A percentile compares a stretch with the other conserved stretches of the same genome.
These are phyloP conservation scores for Cenococcum geophilum DNA, from an alignment of 495 filamentous ascomycete genomes.

Conservation along the genomic window DNA sequence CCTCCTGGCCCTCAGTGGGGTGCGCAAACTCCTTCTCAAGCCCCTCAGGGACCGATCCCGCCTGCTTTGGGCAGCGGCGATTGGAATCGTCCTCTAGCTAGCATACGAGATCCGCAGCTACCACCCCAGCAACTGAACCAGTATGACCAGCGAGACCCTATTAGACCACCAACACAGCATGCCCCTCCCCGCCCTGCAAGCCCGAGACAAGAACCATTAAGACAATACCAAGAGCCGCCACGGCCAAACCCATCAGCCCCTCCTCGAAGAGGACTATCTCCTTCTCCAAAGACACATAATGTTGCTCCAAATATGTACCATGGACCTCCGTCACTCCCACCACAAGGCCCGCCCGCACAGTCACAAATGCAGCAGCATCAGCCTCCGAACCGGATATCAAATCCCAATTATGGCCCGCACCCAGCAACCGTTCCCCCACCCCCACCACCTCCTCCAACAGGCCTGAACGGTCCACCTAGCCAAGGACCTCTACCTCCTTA, in stretches of 20 bases:
- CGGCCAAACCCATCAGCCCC: slow-evolving; percentile 47
- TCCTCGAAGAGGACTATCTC: slow-evolving; percentile 46
- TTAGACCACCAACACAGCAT: slow-evolving; percentile 50
- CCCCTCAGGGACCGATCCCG: slow-evolving; percentile 48
- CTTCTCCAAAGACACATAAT: slow-evolving; percentile 57
- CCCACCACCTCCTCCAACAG: slow-evolving; percentile 55
- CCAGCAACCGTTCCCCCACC: slow-evolving; percentile 49
- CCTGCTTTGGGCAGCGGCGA: slow-evolving; percentile 45
- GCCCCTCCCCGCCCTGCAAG: slow-evolving; percentile 51
- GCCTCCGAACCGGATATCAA: slow-evolving; percentile 56
- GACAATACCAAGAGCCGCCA: slow-evolving; percentile 66
- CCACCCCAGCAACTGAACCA: slow-evolving; percentile 62
- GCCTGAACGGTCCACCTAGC: slow-evolving; percentile 36
- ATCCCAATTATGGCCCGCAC: slow-evolving; percentile 60
- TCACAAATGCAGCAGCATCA: slow-evolving; percentile 31
- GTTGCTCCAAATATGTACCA: slow-evolving; percentile 57
- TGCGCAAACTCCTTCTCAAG: slow-evolving; percentile 53
- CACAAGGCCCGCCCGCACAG: slow-evolving; percentile 38
- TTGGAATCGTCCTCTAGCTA: slow-evolving; percentile 73
- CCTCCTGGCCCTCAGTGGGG: slow-evolving; percentile 75
- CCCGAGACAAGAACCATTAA: slow-evolving; percentile 59
- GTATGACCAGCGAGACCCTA: slow-evolving; percentile 68
- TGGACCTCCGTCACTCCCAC: slow-evolving; percentile 56
- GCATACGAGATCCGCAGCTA: slow-evolving; percentile 61
- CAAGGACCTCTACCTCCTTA: slow-evolving; percentile 48